Base-by-base conservation (phyloP, 2,329 filamentous ascomycete species). In the Xylariomycetidae sp. region DNA sequence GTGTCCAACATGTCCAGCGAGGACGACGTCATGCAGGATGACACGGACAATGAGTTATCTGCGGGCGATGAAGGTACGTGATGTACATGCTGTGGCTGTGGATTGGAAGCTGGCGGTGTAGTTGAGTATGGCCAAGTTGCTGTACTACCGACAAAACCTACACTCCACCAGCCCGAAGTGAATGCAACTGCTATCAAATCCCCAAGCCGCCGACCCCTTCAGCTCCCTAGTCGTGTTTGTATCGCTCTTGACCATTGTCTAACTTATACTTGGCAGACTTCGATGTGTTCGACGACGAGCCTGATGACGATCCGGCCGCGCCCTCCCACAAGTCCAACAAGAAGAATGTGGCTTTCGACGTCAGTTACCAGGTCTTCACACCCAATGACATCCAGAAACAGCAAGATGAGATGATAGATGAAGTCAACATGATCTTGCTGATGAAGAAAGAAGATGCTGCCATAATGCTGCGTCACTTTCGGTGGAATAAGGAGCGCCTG, bases 401-500 rank as follows among this genome's bases (percentile, higher is more conserved):
- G 53, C 92, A 98, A 59, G 78, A 89, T 49, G 76, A 80, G 35
- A 84, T 95, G 61, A 77, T 98, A 48, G 73, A 82, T 47, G 89
- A 96, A 56, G 88, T 96, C 39, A 88, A 92, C 43, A 84, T 82
- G 67, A 90, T 98, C 43, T 72, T 98, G 22, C 85, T 89, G 39
- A 80, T 95, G 55, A 79, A 85, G 12, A 84, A 86, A 49, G 92
- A 96, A 61, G 85, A 92, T 43, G 81, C 85, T 0, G 90, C 89
- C 16, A 95, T 98, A 33, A 70, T 98, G 25, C 68, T 98, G 39
- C 82, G 92, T 29, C 77, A 92, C 60, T 86, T 85, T 49, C 76
- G 88, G 53, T 98, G 92, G 92, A 96, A 96, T 61, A 92, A 95
- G 59, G 92, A 98, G 57, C 80, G 85, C 24, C 60, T 98, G 47